Conservation (phyloP, 768 basidiomycete species). For the Asterophora lycoperdoides region DNA sequence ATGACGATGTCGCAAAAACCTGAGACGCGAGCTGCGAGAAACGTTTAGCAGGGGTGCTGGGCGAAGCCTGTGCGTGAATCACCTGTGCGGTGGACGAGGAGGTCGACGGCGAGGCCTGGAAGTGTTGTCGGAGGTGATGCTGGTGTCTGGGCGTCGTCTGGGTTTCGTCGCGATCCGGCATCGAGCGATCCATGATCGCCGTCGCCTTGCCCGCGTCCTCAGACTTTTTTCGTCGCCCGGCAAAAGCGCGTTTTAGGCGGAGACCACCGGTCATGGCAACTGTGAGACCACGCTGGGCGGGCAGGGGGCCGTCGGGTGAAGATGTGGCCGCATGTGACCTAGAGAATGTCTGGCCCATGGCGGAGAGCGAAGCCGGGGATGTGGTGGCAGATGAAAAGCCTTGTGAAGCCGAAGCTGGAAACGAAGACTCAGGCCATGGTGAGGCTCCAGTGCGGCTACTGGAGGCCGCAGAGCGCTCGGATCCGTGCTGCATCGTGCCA, state of each 20-base stretch:
- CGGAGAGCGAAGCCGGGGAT: slow-evolving; percentile 15
- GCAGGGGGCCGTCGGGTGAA: slow-evolving; percentile 13
- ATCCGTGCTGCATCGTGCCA: slow-evolving; percentile 20
- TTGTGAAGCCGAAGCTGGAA: slow-evolving; percentile 32
- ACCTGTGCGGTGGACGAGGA: slow-evolving; percentile 23
- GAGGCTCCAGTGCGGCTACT: slow-evolving; percentile 11
- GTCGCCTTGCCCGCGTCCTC: slow-evolving; percentile 34
- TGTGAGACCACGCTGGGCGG: slow-evolving; percentile 30
- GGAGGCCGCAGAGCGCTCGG: slow-evolving; percentile 15
- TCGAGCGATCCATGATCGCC: slow-evolving; percentile 12
- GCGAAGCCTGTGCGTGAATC: slow-evolving; percentile 7
- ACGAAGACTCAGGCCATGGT: slow-evolving; percentile 36
- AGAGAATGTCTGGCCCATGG: slow-evolving; percentile 37
- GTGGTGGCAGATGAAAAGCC: slow-evolving; percentile 14
- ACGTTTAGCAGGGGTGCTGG: slow-evolving; percentile 24
- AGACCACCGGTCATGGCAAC: slow-evolving; percentile 41
- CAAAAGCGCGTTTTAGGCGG: slow-evolving; percentile 58
- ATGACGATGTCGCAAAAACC: slow-evolving; percentile 29
- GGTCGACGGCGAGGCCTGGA: slow-evolving; percentile 24
- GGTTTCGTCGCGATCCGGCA: neutral
- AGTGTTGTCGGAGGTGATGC: slow-evolving; percentile 9
- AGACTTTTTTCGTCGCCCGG: slow-evolving; percentile 51
- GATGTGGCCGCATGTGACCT: slow-evolving; percentile 23
- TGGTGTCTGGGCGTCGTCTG: neutral
- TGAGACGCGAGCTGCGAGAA: slow-evolving; percentile 43